Evolutionary conservation across 2,329 filamentous ascomycete species (phyloP).

Genomic region (Colletotrichum simmondsii): DNA sequence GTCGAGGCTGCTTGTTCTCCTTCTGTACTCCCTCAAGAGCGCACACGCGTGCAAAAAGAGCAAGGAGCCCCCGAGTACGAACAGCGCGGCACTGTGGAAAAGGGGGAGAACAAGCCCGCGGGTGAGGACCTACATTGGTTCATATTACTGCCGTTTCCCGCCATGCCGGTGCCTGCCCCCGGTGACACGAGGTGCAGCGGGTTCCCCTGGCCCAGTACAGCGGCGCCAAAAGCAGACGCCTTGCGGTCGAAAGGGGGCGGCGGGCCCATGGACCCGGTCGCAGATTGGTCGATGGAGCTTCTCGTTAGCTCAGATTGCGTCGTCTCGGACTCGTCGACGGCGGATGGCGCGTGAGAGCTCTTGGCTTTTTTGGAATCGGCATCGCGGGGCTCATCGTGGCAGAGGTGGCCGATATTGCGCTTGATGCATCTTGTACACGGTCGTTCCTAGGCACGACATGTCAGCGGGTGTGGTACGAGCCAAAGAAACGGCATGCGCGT

Average conservation of each 20-base stretch:
- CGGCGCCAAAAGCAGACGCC: constrained; percentile 33
- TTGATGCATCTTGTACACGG: constrained; percentile 98
- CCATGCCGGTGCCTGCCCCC: constrained; percentile 72
- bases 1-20: not conserved
- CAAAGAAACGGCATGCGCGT: constrained; percentile 25
- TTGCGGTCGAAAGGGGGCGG: constrained; percentile 56
- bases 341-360: constrained; percentile 66
- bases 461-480: constrained; percentile 43
- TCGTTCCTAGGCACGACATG: constrained; percentile 74
- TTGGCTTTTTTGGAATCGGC: constrained; percentile 83
- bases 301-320: constrained; percentile 59
- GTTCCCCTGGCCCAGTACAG: constrained; percentile 59
- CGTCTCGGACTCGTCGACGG: constrained; percentile 70
- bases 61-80: constrained; percentile 5
- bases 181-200: constrained; percentile 78
- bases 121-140: constrained; percentile 76
- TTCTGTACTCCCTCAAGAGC: not conserved
- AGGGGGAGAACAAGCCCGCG: constrained; percentile 24
- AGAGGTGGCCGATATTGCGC: constrained; percentile 97
- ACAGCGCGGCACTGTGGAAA: not conserved
- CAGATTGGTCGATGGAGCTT: constrained; percentile 64
- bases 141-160: constrained; percentile 64
- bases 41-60: constrained; percentile 34
- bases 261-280: constrained; percentile 64
- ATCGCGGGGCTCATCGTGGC: constrained; percentile 96